phyloP scores from a whole-genome alignment of 805 yeast genomes.

The Tetrapisispora fleetii region DNA sequence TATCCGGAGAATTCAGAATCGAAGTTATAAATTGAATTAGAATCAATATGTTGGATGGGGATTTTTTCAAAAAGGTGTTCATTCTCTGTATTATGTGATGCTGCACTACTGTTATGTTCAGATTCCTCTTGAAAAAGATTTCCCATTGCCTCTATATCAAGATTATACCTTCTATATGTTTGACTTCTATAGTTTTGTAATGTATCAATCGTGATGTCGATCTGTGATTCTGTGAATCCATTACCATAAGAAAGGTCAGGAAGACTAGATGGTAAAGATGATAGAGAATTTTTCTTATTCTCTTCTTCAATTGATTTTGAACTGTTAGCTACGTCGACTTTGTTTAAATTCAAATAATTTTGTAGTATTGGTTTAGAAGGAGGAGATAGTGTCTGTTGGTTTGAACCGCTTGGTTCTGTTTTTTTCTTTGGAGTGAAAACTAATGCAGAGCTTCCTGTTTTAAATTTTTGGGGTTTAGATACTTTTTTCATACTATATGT shows the following conservation, averaged over 20 bases:
- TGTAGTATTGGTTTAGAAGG: neutral
- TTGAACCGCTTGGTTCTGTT: neutral
- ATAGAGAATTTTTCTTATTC: neutral
- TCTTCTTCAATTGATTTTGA: neutral
- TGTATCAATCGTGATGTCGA: neutral
- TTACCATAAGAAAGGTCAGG: neutral
- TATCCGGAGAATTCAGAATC: conserved; percentile 14
- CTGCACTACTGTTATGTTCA: neutral
- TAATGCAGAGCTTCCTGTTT: neutral
- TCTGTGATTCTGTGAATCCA: neutral
- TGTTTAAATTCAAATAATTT: neutral
- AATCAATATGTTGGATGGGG: conserved; percentile 17
- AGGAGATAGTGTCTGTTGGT: neutral
- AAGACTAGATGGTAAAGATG: neutral
- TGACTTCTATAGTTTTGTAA: neutral
- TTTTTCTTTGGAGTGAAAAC: neutral
- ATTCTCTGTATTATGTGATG: neutral
- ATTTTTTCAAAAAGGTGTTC: conserved; percentile 1
- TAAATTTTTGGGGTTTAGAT: neutral
- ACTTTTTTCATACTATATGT: conserved; percentile 1
- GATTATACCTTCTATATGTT: neutral
- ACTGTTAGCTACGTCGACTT: neutral
- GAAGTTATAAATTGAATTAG: conserved; percentile 18
- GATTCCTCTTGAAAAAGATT: neutral
- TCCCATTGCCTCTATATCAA: conserved; percentile 1